Evolutionary conservation across 306 rosid species (phyloP).

Genomic region (Fragaria nilgerrensis): DNA sequence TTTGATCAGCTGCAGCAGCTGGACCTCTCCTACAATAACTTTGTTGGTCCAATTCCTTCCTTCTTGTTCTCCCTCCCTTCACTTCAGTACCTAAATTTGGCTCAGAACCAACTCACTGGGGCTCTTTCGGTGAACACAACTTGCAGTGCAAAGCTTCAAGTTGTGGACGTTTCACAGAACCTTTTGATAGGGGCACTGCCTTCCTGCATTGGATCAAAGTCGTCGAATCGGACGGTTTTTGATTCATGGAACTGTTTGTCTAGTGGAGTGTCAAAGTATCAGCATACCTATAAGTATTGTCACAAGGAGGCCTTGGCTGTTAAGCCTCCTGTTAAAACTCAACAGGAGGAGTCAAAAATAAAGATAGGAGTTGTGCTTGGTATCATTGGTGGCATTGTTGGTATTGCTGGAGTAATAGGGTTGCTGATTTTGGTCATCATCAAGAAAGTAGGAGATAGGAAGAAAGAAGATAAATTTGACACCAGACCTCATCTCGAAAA

Average conservation of each 20-base stretch:
- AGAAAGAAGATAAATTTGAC: conserved; percentile 17
- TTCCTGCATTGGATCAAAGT: conserved; percentile 55
- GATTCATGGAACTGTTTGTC: conserved; percentile 76
- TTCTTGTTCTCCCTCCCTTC: conserved; percentile 72
- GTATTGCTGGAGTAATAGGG: conserved; percentile 38
- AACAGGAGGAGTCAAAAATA: conserved; percentile 32
- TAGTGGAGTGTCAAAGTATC: conserved; percentile 35
- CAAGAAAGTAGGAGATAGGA: conserved; percentile 36
- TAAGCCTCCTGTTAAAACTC: conserved; percentile 41
- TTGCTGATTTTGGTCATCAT: conserved; percentile 41
- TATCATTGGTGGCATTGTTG: conserved; percentile 52
- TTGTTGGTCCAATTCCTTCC: conserved; percentile 61
- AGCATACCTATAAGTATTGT: conserved; percentile 49
- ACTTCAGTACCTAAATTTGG: conserved; percentile 54
- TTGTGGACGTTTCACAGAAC: conserved; percentile 74
- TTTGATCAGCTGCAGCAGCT: conserved; percentile 50
- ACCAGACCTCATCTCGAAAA: conserved; percentile 46
- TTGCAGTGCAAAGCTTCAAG: conserved; percentile 46
- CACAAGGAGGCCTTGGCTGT: conserved; percentile 58
- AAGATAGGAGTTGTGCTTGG: conserved; percentile 49
- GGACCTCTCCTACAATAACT: conserved; percentile 61
- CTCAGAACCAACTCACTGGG: conserved; percentile 62
- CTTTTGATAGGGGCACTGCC: conserved; percentile 66
- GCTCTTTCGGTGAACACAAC: conserved; percentile 44
- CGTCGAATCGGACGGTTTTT: conserved; percentile 42